Evolutionary conservation across 2,329 filamentous ascomycete genomes (phyloP).

Genomic region (Ceratocystis huliohia): DNA sequence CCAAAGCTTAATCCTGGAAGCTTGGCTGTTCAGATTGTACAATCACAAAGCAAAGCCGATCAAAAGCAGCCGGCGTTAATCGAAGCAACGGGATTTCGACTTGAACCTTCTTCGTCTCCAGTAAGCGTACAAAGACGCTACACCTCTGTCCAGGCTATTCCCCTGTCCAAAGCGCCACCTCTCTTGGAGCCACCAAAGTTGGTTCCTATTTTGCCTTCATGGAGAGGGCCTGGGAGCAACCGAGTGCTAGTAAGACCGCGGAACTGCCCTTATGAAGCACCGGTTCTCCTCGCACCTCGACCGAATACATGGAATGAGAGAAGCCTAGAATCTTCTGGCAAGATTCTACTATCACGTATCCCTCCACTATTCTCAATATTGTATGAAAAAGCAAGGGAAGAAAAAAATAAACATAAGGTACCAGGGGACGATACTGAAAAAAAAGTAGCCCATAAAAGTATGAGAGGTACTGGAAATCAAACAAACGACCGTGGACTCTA

Average conservation of each 20-base stretch:
- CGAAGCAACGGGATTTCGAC: not conserved
- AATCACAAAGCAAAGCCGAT: not conserved
- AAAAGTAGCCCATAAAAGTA: not conserved
- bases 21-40: not conserved
- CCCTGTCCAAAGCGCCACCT: not conserved
- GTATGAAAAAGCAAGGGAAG: not conserved
- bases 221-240: slow-evolving; percentile 10
- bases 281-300: not conserved
- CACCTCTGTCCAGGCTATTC: not conserved
- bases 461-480: not conserved
- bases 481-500: not conserved
- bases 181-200: not conserved
- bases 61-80: not conserved
- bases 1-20: not conserved
- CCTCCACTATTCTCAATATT: not conserved
- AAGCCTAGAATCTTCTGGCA: not conserved
- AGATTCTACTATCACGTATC: not conserved
- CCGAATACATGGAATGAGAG: not conserved
- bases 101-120: not conserved
- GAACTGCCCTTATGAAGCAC: not conserved
- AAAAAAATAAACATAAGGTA: too few species aligned
- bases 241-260: not conserved
- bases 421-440: not conserved
- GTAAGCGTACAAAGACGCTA: not conserved
- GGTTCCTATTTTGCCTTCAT: not conserved